Conservation (phyloP, 352 stramenopile genomes). For the Blastocystis sp. region DNA sequence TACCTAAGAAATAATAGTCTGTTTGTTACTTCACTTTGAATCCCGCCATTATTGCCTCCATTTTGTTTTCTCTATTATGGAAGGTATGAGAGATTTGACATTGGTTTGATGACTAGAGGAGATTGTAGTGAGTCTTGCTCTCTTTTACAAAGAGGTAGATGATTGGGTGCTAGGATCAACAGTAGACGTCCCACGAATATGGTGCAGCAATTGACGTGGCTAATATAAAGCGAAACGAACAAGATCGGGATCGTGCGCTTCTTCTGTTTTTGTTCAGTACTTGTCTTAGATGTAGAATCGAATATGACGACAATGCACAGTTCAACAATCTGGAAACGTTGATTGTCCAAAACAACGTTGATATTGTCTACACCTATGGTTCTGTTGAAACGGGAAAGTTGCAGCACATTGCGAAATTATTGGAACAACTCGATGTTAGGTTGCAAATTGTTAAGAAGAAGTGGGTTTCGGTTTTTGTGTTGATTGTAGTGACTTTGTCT, state of each 20-base stretch:
- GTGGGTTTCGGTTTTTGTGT: not conserved
- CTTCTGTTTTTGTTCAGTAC: not conserved
- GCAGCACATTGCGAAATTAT: constrained; percentile 44
- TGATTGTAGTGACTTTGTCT: constrained; percentile 22
- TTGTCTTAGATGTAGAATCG: constrained; percentile 26
- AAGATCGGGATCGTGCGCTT: constrained; percentile 12
- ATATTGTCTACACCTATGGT: constrained; percentile 42
- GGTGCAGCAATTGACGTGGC: constrained; percentile 29
- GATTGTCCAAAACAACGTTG: constrained; percentile 55
- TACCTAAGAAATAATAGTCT: not conserved
- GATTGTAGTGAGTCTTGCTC: constrained; percentile 14
- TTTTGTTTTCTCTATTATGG: not conserved
- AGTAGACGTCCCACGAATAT: constrained; percentile 10
- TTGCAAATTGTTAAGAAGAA: constrained; percentile 42
- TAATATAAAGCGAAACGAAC: not conserved
- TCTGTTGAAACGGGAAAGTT: constrained; percentile 44
- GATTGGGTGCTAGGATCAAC: not conserved
- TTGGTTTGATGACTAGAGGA: constrained; percentile 32
- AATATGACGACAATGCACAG: constrained; percentile 63
- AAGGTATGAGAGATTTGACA: not conserved
- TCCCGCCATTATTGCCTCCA: too few relatives aligned
- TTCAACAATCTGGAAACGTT: constrained; percentile 63
- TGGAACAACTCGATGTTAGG: constrained; percentile 47
- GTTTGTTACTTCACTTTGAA: not conserved
- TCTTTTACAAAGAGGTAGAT: constrained; percentile 44